Base-by-base conservation (phyloP, 2,329 filamentous ascomycete genomes). In the Aspergillus arachidicola region DNA sequence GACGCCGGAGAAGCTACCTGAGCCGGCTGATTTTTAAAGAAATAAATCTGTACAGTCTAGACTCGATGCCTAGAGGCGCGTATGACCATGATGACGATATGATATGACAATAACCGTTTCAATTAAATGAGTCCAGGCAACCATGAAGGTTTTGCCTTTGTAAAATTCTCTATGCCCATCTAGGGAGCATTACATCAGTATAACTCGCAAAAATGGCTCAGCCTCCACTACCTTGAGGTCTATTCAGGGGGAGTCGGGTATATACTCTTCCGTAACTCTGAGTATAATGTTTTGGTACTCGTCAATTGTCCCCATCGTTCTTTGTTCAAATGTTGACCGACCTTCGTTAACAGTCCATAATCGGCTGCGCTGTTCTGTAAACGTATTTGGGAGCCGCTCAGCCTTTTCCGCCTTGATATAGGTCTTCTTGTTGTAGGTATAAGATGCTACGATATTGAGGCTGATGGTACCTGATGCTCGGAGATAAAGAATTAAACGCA, bases 1-100 rank as follows among this genome's bases (percentile, higher is more conserved):
- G 58, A 74, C 71, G 1, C 74, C 73, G 0, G 63, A 67, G 26
- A 61, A 45, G 21, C 53, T 76, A 51, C 73, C 74, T 0, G 58
- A 69, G 28, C 68, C 71, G 19, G 68, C 67, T 6, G 61, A 69
- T 41, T 74, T 70, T 53, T 74, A 68, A 56, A 57, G 9, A 28
- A 28, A 36, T 23, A 19, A 38, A 23, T 3, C 16, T 51, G 48
- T 51, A 51, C 48, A 51, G 28, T 51, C 48, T 51, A 51, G 48
- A 30, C 26, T 19, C 6, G 46, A 50, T 19, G 6, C 19, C 46
- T 50, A 28, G 46, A 50, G 26, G 2, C 3, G 16, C 26, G n/a
- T 28, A 50, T 50, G 46, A 34, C 28, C 16, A 32, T 55, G 51
- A 55, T 36, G 51, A 55, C n/a, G 34, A 55, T 36, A 55, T 55